These are phyloP conservation scores for Suhomyces kilbournensis DNA, from an alignment of 805 yeast genomes.

Conservation along the genomic window DNA sequence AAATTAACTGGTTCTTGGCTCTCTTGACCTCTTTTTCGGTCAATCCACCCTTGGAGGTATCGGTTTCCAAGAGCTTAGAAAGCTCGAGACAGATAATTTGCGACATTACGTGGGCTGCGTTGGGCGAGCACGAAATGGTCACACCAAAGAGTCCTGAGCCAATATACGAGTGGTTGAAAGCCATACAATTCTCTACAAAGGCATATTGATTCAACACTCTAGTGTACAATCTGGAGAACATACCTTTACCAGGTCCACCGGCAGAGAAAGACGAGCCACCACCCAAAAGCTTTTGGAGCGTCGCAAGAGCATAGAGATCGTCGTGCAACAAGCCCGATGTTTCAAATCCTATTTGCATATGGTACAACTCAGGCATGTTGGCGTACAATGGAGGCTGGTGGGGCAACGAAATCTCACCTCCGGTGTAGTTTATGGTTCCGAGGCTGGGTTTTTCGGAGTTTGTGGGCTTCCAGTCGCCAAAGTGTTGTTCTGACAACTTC, in stretches of 20 bases:
- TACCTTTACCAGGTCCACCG: conserved; percentile 99
- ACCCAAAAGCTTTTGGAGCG: conserved; percentile 84
- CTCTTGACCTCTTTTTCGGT: conserved; percentile 72
- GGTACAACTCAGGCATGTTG: conserved; percentile 74
- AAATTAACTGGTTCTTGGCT: conserved; percentile 88
- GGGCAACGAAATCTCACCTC: conserved; percentile 43
- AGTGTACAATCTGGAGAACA: conserved; percentile 92
- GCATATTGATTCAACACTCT: conserved; percentile 89
- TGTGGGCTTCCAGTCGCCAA: conserved; percentile 54
- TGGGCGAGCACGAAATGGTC: conserved; percentile 78
- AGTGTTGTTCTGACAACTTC: conserved; percentile 55
- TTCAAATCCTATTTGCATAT: conserved; percentile 83
- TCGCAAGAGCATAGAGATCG: conserved; percentile 87
- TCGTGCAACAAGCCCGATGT: conserved; percentile 80
- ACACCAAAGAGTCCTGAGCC: conserved; percentile 93
- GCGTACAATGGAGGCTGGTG: conserved; percentile 37
- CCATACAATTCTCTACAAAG: conserved; percentile 81
- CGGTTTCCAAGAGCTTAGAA: conserved; percentile 31
- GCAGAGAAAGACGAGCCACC: conserved; percentile 98
- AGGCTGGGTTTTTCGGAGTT: conserved; percentile 23
- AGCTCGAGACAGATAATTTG: conserved; percentile 62
- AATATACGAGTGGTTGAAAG: conserved; percentile 86
- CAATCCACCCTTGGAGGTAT: conserved; percentile 51
- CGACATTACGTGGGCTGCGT: conserved; percentile 79
- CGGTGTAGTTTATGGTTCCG: conserved; percentile 61